Evolutionary conservation across 2,329 filamentous ascomycete genomes (phyloP).

Genomic region (Beauveria medogensis): DNA sequence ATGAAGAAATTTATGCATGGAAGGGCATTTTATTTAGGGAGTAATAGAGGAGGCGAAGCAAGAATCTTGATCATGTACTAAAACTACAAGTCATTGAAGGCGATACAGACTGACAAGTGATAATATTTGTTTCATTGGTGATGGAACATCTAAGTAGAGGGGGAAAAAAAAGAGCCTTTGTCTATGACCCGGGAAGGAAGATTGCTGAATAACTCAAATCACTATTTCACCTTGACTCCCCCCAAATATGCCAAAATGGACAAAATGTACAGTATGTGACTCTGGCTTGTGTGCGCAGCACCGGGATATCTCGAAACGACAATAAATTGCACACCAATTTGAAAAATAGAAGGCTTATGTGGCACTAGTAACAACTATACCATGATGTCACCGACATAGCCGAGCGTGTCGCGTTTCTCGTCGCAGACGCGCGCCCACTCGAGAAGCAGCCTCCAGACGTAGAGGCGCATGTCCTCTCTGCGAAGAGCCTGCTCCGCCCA

Average conservation of each 20-base stretch:
- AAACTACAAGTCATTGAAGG: too few species aligned
- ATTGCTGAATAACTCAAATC: background rate
- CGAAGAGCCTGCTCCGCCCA: constrained; percentile 57
- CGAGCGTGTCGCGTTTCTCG: constrained; percentile 34
- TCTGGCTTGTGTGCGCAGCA: background rate
- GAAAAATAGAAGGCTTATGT: background rate
- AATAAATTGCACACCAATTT: background rate
- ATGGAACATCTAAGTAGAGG: too few species aligned
- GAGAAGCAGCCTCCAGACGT: constrained; percentile 52
- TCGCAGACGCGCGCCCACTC: constrained; percentile 48
- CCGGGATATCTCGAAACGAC: background rate
- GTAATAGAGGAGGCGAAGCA: background rate
- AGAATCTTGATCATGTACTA: background rate
- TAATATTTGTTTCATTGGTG: too few species aligned
- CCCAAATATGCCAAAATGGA: background rate
- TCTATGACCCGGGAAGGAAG: too few species aligned
- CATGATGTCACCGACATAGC: constrained; percentile 35
- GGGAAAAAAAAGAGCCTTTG: too few species aligned
- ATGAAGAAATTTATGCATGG: background rate
- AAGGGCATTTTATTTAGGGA: background rate
- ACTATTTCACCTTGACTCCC: background rate
- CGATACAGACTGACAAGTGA: too few species aligned
- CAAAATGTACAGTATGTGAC: background rate
- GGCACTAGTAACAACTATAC: background rate
- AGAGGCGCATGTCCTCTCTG: constrained; percentile 58